Percentiles rank a stretch among this genome's conserved stretches.
phyloP scores from a whole-genome alignment of 345 rosid species.

The Draba incana region DNA sequence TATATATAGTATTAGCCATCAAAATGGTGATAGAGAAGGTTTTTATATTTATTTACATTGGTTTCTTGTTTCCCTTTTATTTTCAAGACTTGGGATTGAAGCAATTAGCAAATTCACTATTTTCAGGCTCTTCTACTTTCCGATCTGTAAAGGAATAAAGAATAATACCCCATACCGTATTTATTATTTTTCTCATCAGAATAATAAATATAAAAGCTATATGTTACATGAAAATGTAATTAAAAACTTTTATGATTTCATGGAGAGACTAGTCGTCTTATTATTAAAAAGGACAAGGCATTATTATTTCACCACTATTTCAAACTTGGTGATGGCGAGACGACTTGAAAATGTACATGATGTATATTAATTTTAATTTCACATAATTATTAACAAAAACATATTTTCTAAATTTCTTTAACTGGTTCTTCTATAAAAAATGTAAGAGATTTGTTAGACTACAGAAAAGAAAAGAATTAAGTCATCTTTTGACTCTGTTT shows the following conservation, averaged over 20 bases:
- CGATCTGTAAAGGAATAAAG: constrained; percentile 35
- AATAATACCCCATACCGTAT: constrained; percentile 33
- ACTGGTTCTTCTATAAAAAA: not conserved
- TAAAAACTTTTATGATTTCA: not conserved
- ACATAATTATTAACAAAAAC: too few species aligned
- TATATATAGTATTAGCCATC: constrained; percentile 13
- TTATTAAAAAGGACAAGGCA: constrained; percentile 5
- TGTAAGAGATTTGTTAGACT: not conserved
- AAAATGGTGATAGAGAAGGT: not conserved
- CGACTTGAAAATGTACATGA: not conserved
- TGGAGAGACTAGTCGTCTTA: not conserved
- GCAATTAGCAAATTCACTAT: constrained; percentile 28
- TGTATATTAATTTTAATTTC: too few species aligned
- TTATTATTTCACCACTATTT: constrained; percentile 6
- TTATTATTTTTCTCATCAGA: not conserved
- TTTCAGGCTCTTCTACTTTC: constrained; percentile 29
- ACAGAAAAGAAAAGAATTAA: not conserved
- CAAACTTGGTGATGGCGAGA: constrained; percentile 14
- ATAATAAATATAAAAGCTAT: not conserved
- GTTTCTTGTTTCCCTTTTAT: constrained; percentile 32
- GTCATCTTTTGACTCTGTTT: constrained; percentile 4
- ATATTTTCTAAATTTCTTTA: not conserved
- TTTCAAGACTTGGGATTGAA: constrained; percentile 39
- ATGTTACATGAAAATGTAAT: too few species aligned
- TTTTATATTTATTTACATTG: constrained; percentile 16